phyloP scores from a whole-genome alignment of 1,284 basidiomycete species.

The Sanghuangporus baumii region DNA sequence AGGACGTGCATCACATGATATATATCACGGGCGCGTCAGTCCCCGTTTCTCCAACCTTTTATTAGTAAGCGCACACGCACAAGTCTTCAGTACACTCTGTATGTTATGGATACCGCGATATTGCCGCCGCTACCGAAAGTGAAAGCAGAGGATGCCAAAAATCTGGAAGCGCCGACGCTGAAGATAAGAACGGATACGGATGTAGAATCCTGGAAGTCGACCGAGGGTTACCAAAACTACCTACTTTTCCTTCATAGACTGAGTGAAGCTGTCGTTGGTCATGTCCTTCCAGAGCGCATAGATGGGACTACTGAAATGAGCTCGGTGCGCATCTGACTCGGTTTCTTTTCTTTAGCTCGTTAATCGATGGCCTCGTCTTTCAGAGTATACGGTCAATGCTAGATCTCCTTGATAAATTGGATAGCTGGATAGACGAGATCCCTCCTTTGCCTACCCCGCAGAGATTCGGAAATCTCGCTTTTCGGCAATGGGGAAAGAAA shows the following conservation, averaged over 20 bases:
- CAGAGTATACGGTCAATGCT: constrained; percentile 49
- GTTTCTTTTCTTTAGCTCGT: neutral
- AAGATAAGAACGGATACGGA: constrained; percentile 68
- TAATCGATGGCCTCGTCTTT: constrained; percentile 3
- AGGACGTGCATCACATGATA: neutral
- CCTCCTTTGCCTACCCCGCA: constrained; percentile 79
- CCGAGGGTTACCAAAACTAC: constrained; percentile 68
- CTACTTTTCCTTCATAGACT: constrained; percentile 67
- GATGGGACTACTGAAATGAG: neutral
- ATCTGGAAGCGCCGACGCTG: constrained; percentile 22
- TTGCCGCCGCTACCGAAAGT: constrained; percentile 29
- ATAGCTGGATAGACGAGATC: constrained; percentile 78
- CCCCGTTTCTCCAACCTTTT: neutral
- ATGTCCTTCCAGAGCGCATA: constrained; percentile 32
- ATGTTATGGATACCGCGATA: neutral
- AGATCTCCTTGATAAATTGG: constrained; percentile 62
- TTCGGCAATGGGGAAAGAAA: constrained; percentile 80
- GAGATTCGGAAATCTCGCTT: constrained; percentile 92
- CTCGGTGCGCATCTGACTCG: constrained; percentile 9
- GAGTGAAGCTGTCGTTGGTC: constrained; percentile 69
- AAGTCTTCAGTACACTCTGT: neutral
- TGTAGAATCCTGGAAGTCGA: constrained; percentile 60
- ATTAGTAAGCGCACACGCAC: neutral
- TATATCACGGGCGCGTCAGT: neutral
- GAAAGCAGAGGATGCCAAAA: neutral